Conservation (phyloP, 1,284 basidiomycete genomes). For the Cryptococcus jaspeensis region DNA sequence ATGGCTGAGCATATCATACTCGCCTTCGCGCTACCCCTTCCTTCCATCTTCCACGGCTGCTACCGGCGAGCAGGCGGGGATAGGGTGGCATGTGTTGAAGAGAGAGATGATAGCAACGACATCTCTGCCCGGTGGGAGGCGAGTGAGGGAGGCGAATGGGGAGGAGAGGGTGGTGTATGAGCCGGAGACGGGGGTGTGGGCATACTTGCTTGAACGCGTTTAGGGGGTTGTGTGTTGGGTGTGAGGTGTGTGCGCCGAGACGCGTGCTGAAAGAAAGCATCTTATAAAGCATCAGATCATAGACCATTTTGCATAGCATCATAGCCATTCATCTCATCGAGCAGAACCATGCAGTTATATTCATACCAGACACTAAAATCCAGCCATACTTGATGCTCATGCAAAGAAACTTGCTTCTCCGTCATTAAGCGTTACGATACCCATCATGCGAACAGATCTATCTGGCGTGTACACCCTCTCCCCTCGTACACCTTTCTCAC, state of each 20-base stretch:
- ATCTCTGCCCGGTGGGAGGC: conserved; percentile 14
- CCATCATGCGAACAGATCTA: background rate
- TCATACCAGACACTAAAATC: background rate
- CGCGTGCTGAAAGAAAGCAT: no score
- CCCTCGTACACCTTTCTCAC: background rate
- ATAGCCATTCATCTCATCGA: background rate
- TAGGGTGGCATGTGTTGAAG: conserved; percentile 12
- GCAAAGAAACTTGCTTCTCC: no score
- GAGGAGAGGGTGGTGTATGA: conserved; percentile 21
- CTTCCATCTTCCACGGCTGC: background rate
- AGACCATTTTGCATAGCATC: no score
- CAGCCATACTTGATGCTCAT: no score
- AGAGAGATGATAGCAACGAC: conserved; percentile 16
- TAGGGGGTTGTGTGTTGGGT: background rate
- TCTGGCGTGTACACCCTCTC: no score
- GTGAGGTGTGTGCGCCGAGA: background rate
- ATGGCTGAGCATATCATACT: conserved; percentile 44
- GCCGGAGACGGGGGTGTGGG: conserved; percentile 24
- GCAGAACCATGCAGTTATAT: background rate
- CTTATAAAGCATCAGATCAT: no score
- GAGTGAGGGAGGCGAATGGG: conserved; percentile 2
- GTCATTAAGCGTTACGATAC: no score
- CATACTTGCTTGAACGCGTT: conserved; percentile 17
- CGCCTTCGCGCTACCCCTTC: conserved; percentile 32
- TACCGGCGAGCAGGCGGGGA: background rate